Evolutionary conservation across 768 basidiomycete species (phyloP), one percentile per base, ranked within the genome.

Genomic region (Agaricus bisporus): DNA sequence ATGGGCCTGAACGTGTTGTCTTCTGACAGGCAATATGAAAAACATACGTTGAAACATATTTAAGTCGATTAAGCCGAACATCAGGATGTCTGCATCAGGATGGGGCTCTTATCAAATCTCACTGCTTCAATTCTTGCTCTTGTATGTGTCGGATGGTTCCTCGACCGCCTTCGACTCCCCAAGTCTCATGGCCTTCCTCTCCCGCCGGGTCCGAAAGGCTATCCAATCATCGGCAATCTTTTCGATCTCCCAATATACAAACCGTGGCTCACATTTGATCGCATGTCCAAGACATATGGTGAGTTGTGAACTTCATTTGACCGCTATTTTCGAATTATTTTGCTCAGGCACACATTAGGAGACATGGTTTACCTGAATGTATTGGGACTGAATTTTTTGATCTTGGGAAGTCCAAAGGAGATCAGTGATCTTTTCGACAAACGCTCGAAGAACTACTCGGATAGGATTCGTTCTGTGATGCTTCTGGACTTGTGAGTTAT

Each of bases 371-470:
- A 75, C 58, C 68, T 81, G 48, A 70, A 71, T 48, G 70, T 79
- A 26, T 62, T 83, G 3, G 77, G 65, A 12, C 63, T 63, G 29
- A 58, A 58, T 14, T 59, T 66, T 20, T 48, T 69, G 9, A 53
- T 68, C 12, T 46, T 69, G 3, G 59, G 60, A 18, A 60, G 53
- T 10, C 29, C 56, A 4, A 74, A 57, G 70, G 71, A 59, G 67
- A 70, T 49, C 1, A 64, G 66, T 36, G 82, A 84, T 25, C 70
- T 84, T 1, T 75, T 85, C 17, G 81, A 83, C 41, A 80, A 75
- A 54, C 68, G 76, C 8, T 77, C 75, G 3, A 59, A 68, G 9
- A 79, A 76, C 44, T 83, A 83, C 55, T 82, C 83, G 1, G 77
- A 79, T 51, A 71, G 79, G 46, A 67, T 67, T 35, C 56, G 68